phyloP scores from a whole-genome alignment of 2,329 filamentous ascomycete species.

The Akanthomyces uredinophilus region DNA sequence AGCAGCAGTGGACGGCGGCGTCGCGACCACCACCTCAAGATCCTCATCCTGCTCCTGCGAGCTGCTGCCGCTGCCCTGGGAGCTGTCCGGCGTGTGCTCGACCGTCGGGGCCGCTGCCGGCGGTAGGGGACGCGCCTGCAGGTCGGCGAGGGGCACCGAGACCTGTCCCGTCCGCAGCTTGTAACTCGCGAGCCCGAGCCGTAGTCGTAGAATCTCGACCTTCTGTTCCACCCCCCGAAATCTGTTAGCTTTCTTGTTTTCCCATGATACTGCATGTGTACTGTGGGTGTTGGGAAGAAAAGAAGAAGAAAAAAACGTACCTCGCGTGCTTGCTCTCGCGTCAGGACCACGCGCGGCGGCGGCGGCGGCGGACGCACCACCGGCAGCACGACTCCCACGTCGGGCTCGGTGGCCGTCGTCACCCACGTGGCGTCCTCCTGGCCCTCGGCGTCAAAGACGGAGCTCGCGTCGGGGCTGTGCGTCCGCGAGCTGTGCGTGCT shows the following conservation, averaged over 20 bases:
- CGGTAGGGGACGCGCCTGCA: conserved; percentile 39
- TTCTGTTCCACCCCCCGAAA: conserved; percentile 38
- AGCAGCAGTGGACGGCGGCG: conserved; percentile 22
- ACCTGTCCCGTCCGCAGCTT: conserved; percentile 71
- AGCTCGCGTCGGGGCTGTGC: conserved; percentile 39
- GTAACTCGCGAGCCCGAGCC: conserved; percentile 68
- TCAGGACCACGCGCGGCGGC: conserved; percentile 28
- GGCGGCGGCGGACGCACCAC: neutral
- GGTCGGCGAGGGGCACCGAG: conserved; percentile 56
- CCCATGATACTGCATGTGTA: too few species aligned
- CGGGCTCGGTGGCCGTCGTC: conserved; percentile 47
- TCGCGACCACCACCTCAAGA: conserved; percentile 39
- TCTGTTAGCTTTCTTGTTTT: conserved; percentile 16
- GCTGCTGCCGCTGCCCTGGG: conserved; percentile 6
- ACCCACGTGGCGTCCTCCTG: conserved; percentile 41
- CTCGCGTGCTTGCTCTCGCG: conserved; percentile 49
- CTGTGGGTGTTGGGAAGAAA: too few species aligned
- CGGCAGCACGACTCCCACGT: conserved; percentile 19
- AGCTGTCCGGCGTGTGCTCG: conserved; percentile 16
- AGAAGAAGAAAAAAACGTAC: conserved; percentile 34
- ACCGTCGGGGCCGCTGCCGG: conserved; percentile 16
- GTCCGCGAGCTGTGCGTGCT: conserved; percentile 20
- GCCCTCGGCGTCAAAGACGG: conserved; percentile 44
- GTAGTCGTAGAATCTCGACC: conserved; percentile 60
- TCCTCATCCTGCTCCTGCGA: conserved; percentile 22